phyloP scores from a whole-genome alignment of 768 basidiomycete genomes.

The Tephrocybe sp. region DNA sequence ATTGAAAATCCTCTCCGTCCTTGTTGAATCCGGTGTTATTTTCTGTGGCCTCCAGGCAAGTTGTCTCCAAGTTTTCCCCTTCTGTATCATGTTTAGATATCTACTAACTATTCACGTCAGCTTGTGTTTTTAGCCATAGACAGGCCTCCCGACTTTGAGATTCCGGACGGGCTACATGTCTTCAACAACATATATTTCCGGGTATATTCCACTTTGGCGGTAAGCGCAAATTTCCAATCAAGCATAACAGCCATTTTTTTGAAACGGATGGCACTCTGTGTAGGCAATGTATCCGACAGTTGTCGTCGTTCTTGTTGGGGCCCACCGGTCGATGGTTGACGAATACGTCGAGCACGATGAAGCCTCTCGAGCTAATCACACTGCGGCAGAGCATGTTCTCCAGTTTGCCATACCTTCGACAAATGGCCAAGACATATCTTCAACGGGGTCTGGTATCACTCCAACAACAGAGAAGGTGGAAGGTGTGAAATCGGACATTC shows the following conservation, averaged over 20 bases:
- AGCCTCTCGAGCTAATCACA: not conserved
- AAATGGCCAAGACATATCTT: not conserved
- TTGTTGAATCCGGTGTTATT: conserved; percentile 1
- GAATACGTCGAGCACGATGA: not conserved
- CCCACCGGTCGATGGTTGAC: not conserved
- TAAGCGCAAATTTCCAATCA: not conserved
- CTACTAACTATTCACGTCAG: not conserved
- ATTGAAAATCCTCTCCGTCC: not conserved
- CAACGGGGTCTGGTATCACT: not conserved
- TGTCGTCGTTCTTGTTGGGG: not conserved
- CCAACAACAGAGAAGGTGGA: not conserved
- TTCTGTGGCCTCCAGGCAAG: not conserved
- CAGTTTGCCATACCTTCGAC: not conserved
- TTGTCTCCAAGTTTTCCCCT: not conserved
- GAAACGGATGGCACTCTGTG: not conserved
- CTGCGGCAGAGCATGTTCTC: not conserved
- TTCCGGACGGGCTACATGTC: not conserved
- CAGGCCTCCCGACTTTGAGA: not conserved
- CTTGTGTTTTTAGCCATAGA: not conserved
- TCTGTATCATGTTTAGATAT: no score
- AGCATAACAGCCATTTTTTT: not conserved
- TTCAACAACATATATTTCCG: not conserved
- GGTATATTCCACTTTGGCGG: not conserved
- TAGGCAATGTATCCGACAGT: conserved; percentile 2
- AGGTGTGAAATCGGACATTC: not conserved